Evolutionary conservation across 2,329 filamentous ascomycete genomes (phyloP).

Genomic region (Alternaria incomplexa): DNA sequence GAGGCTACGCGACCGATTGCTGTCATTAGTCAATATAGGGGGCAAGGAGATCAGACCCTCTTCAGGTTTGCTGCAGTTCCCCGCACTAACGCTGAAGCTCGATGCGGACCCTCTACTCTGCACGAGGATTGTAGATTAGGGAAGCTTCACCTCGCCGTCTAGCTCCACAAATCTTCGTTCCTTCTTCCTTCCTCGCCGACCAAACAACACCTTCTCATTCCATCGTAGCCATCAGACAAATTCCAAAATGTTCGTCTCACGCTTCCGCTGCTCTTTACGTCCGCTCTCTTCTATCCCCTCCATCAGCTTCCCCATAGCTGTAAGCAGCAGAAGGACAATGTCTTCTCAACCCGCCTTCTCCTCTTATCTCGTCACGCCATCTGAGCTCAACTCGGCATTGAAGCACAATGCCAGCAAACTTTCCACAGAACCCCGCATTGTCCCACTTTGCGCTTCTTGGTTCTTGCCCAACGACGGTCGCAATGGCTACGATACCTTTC

Average conservation of each 20-base stretch:
- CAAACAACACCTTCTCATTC: not conserved
- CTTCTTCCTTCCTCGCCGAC: constrained; percentile 10
- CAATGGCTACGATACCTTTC: constrained; percentile 80
- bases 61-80: constrained; percentile 10
- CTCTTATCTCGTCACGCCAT: constrained; percentile 85
- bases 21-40: not conserved
- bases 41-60: constrained; percentile 1
- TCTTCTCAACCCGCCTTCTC: constrained; percentile 60
- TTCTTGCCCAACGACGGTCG: constrained; percentile 92
- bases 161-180: constrained; percentile 8
- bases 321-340: constrained; percentile 31
- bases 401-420: constrained; percentile 82
- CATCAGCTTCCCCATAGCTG: constrained; percentile 13
- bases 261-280: constrained; percentile 33
- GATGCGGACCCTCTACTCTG: constrained; percentile 3
- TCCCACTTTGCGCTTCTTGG: constrained; percentile 93
- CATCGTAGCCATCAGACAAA: constrained; percentile 19
- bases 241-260: constrained; percentile 38
- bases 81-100: constrained; percentile 13
- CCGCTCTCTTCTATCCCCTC: constrained; percentile 24
- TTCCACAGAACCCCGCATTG: constrained; percentile 79
- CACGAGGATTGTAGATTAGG: constrained; percentile 23
- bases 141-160: constrained; percentile 25
- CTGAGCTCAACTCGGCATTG: constrained; percentile 80
- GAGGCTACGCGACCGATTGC: not conserved